phyloP scores from a whole-genome alignment of 2,329 filamentous ascomycete species.

The Neonectria sp. region DNA sequence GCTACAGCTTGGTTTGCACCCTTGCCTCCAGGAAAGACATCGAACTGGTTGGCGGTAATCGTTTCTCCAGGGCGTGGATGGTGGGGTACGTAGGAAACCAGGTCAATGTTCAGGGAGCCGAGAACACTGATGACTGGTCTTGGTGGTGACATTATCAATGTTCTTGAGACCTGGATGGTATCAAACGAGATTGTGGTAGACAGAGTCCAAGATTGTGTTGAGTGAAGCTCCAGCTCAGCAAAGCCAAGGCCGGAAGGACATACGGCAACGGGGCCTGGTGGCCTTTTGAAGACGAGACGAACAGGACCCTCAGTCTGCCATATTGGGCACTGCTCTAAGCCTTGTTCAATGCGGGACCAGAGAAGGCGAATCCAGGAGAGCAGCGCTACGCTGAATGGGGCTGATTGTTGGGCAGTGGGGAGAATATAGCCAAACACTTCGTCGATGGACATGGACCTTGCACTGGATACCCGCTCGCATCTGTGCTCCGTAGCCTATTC shows the following conservation, averaged over 20 bases:
- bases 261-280: neutral
- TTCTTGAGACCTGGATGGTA: neutral
- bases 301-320: neutral
- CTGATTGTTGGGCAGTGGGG: neutral
- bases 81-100: conserved; percentile 77
- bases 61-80: conserved; percentile 80
- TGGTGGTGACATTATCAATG: neutral
- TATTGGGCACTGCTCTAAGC: neutral
- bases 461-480: neutral
- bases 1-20: conserved; percentile 84
- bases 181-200: neutral
- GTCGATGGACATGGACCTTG: too few species aligned
- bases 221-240: neutral
- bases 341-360: neutral
- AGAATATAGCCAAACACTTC: neutral
- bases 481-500: neutral
- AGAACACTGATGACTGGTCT: conserved; percentile 53
- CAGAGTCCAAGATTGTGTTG: neutral
- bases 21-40: conserved; percentile 77
- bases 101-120: conserved; percentile 80
- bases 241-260: neutral
- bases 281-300: neutral
- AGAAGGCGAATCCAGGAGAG: neutral
- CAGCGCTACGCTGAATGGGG: neutral
- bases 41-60: conserved; percentile 75